These are phyloP conservation scores for Suillus alpinus DNA, from an alignment of 768 basidiomycete species.

Conservation along the genomic window DNA sequence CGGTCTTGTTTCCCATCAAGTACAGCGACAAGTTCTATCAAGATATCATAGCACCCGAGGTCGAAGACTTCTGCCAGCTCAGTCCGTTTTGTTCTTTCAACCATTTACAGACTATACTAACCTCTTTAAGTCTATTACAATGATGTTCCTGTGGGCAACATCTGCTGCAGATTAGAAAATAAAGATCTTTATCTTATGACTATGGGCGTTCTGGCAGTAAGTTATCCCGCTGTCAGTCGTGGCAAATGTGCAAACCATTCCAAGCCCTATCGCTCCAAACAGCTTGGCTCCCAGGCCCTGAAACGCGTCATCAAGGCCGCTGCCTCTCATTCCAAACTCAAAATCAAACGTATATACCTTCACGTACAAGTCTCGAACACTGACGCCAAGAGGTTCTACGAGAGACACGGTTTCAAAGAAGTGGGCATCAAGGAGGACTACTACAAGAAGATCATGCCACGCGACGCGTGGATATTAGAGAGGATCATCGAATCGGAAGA, in stretches of 20 bases:
- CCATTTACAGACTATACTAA: slow-evolving; percentile 5
- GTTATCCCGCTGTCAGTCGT: slow-evolving; percentile 25
- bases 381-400: slow-evolving; percentile 79
- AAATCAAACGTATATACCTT: slow-evolving; percentile 70
- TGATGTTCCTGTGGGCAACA: slow-evolving; percentile 86
- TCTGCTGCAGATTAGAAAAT: slow-evolving; percentile 81
- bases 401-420: slow-evolving; percentile 77
- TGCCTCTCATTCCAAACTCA: slow-evolving; percentile 51
- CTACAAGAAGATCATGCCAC: slow-evolving; percentile 86
- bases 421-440: slow-evolving; percentile 66
- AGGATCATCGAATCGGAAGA: slow-evolving; percentile 37
- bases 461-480: slow-evolving; percentile 87
- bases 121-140: slow-evolving; percentile 76
- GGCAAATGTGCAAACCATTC: slow-evolving; percentile 13
- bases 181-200: slow-evolving; percentile 79
- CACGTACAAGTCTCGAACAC: slow-evolving; percentile 86
- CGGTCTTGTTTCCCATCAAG: slow-evolving; percentile 84
- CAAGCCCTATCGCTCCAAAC: slow-evolving; percentile 83
- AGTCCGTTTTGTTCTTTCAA: slow-evolving; percentile 47
- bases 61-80: slow-evolving; percentile 86
- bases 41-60: slow-evolving; percentile 71
- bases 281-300: slow-evolving; percentile 71
- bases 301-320: slow-evolving; percentile 67
- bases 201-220: slow-evolving; percentile 85
- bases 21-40: slow-evolving; percentile 88